These are phyloP conservation scores for Penicillium griseofulvum DNA, from an alignment of 2,329 filamentous ascomycete genomes.

Conservation along the genomic window DNA sequence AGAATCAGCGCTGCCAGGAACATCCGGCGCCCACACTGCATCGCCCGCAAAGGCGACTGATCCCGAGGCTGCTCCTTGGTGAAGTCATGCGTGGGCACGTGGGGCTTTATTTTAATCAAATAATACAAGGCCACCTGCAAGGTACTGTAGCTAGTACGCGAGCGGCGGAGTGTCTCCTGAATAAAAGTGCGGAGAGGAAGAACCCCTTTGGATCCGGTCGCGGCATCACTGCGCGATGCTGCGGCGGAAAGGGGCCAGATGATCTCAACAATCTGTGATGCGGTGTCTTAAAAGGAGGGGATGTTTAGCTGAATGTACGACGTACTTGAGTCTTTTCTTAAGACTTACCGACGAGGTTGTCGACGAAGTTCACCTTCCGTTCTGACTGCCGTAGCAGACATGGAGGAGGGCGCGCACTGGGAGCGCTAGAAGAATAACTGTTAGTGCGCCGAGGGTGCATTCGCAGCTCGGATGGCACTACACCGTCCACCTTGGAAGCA, in stretches of 20 bases:
- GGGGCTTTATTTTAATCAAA: constrained; percentile 86
- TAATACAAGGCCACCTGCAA: constrained; percentile 97
- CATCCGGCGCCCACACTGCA: constrained; percentile 96
- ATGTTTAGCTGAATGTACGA: constrained; percentile 27
- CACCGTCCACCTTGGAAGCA: constrained; percentile 32
- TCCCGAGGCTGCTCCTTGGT: constrained; percentile 81
- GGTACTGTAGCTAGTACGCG: constrained; percentile 94
- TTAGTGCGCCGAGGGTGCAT: constrained; percentile 55
- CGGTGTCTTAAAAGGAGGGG: constrained; percentile 68
- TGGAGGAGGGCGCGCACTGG: constrained; percentile 64
- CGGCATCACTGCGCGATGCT: constrained; percentile 67
- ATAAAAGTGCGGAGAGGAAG: constrained; percentile 93
- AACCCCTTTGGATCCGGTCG: constrained; percentile 67
- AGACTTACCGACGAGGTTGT: constrained; percentile 93
- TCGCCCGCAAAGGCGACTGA: constrained; percentile 67
- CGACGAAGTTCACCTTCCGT: constrained; percentile 92
- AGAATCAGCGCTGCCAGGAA: constrained; percentile 92
- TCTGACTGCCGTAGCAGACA: constrained; percentile 81
- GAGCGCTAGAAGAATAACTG: constrained; percentile 48
- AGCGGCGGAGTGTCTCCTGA: constrained; percentile 91
- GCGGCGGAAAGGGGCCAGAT: constrained; percentile 93
- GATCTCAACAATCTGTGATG: constrained; percentile 92
- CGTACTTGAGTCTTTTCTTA: constrained; percentile 32
- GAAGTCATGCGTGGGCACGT: constrained; percentile 79
- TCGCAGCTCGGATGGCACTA: constrained; percentile 42